Evolutionary conservation across 2,329 filamentous ascomycete genomes (phyloP), one percentile per base, ranked within the genome.

Genomic region (Penicillium sp.): DNA sequence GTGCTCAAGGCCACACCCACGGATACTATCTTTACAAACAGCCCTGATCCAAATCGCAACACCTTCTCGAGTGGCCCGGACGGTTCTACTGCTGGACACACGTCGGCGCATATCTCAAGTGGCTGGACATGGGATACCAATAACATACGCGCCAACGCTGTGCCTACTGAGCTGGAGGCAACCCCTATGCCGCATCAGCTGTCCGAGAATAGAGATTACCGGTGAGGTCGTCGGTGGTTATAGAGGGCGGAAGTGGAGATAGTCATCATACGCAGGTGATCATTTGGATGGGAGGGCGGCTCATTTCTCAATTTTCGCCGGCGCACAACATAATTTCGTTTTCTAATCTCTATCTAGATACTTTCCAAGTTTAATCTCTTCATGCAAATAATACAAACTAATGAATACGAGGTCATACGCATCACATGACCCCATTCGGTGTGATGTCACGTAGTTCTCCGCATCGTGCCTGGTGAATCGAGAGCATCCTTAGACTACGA

Each of bases 101-200:
- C 51, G 3, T 44, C 51, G 7, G 21, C 51, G 24, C 57, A 38
- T 12, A 36, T 26, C 18, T 42, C 49, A 21, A 49, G 49, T 13
- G 49, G 50, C 12, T 62, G 54, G 56, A 60, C 50, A 38, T 62
- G 56, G 61, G 56, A 60, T 47, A 45, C 47, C n/a, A 49, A 52
- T 6, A 47, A 34, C 34, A 29, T 42, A 4, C 48, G 44, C 3
- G 38, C 12, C 2, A 21, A 16, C 28, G 13, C 28, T n/a, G 52
- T 26, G 2, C 57, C 61, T 1, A 55, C 52, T 1, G 62, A 64
- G 42, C n/a, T 64, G 38, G 62, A 63, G 23, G 62, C 51, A 3
- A 45, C 42, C 21, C 28, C 39, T 2, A 45, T 54, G 2, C 42
- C 52, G 12, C 53, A 49, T 29, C 49, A 54, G 16, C 45, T 54